phyloP scores from a whole-genome alignment of 345 rosid species.

The Citrus australasica region DNA sequence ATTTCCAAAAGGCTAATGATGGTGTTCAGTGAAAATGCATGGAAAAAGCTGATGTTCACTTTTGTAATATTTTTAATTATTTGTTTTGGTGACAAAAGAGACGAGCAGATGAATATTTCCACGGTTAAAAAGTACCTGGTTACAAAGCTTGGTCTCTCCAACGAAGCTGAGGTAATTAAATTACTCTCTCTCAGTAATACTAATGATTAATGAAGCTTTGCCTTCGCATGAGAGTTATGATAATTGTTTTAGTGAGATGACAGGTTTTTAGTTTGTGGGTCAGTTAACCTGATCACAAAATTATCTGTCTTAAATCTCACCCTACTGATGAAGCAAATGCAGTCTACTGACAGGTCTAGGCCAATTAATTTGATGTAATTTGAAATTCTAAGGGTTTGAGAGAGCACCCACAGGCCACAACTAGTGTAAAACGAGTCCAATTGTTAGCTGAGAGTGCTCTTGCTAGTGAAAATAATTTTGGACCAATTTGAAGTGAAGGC shows the following conservation, averaged over 20 bases:
- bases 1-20: conserved; percentile 32
- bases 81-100: conserved; percentile 12
- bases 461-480: neutral
- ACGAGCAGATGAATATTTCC: conserved; percentile 36
- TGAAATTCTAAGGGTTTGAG: neutral
- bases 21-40: conserved; percentile 22
- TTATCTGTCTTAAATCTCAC: neutral
- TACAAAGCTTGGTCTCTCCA: conserved; percentile 40
- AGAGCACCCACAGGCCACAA: too few relatives aligned
- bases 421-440: neutral
- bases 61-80: neutral
- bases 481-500: neutral
- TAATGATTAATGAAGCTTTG: conserved; percentile 10
- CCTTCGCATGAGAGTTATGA: conserved; percentile 19
- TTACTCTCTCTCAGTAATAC: neutral
- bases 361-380: neutral
- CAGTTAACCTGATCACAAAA: neutral
- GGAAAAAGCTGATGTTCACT: conserved; percentile 27
- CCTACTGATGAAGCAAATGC: neutral
- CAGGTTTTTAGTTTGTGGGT: conserved; percentile 4
- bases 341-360: neutral
- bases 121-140: conserved; percentile 39
- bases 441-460: neutral
- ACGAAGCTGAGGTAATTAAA: conserved; percentile 36
- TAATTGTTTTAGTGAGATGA: conserved; percentile 10